These are phyloP conservation scores for Leptographium flavum DNA, from an alignment of 2,329 filamentous ascomycete genomes.

Conservation along the genomic window DNA sequence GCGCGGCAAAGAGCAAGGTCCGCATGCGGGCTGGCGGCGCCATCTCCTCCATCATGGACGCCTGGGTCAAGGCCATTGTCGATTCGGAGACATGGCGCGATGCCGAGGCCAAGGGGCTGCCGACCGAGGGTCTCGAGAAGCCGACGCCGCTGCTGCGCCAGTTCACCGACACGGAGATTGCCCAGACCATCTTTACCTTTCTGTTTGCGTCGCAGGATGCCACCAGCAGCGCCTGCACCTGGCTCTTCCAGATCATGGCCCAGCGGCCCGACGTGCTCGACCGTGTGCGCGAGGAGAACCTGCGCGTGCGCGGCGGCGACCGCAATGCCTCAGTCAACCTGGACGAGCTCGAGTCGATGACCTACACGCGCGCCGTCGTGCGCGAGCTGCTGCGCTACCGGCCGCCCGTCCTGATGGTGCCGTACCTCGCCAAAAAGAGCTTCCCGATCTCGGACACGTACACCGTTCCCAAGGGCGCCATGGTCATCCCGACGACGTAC, in stretches of 20 bases:
- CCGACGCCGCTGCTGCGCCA: slow-evolving; percentile 69
- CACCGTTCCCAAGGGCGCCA: slow-evolving; percentile 87
- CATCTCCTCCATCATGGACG: slow-evolving; percentile 86
- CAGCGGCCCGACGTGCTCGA: slow-evolving; percentile 87
- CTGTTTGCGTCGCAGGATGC: slow-evolving; percentile 96
- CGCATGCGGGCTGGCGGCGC: slow-evolving; percentile 82
- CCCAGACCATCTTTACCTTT: slow-evolving; percentile 90
- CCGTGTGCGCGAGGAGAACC: slow-evolving; percentile 82
- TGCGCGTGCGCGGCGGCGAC: slow-evolving; percentile 61
- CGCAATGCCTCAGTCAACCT: slow-evolving; percentile 56
- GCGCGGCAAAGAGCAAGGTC: slow-evolving; percentile 83
- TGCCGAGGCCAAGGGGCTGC: slow-evolving; percentile 57
- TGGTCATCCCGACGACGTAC: slow-evolving; percentile 89
- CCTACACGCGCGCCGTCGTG: slow-evolving; percentile 83
- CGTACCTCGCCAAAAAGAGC: slow-evolving; percentile 84
- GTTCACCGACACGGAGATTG: slow-evolving; percentile 83
- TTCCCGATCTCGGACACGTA: slow-evolving; percentile 83
- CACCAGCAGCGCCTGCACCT: slow-evolving; percentile 83
- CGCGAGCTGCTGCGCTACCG: slow-evolving; percentile 86
- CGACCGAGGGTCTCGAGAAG: slow-evolving; percentile 59
- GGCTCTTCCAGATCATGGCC: slow-evolving; percentile 89
- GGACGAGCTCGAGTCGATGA: slow-evolving; percentile 77
- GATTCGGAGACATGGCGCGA: slow-evolving; percentile 72
- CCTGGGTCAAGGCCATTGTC: slow-evolving; percentile 80
- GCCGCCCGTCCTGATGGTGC: slow-evolving; percentile 93